Evolutionary conservation across 306 rosid species (phyloP).

Genomic region (Hylodesmum podocarpum): DNA sequence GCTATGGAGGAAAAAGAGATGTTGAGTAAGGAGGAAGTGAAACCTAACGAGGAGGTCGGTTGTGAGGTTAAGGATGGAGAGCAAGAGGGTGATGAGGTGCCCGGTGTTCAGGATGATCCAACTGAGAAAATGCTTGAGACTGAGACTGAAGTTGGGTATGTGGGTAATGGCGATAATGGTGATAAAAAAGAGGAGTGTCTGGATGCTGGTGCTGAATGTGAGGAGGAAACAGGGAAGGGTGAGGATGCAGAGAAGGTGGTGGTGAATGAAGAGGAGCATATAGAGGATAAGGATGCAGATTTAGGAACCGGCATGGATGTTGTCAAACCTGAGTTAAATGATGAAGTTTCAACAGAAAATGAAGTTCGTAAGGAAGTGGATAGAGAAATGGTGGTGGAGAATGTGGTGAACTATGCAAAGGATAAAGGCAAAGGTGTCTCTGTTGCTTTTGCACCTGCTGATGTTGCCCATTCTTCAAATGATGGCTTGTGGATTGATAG

Average conservation of each 20-base stretch:
- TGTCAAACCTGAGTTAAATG: slow-evolving; percentile 42
- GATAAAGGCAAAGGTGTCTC: slow-evolving; percentile 87
- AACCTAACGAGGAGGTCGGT: slow-evolving; percentile 21
- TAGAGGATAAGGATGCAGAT: slow-evolving; percentile 45
- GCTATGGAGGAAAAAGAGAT: slow-evolving; percentile 31
- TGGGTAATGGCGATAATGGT: slow-evolving; percentile 19
- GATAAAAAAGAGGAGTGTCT: slow-evolving; percentile 27
- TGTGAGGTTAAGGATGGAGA: slow-evolving; percentile 34
- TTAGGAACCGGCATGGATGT: slow-evolving; percentile 42
- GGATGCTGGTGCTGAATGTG: slow-evolving; percentile 33
- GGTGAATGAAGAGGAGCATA: slow-evolving; percentile 39
- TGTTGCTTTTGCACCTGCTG: slow-evolving; percentile 35
- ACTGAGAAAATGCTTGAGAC: slow-evolving; percentile 6
- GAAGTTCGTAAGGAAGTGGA: slow-evolving; percentile 39
- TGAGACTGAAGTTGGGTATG: slow-evolving; percentile 25
- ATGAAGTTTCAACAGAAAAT: slow-evolving; percentile 44
- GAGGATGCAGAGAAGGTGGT: slow-evolving; percentile 27
- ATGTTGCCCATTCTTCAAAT: slow-evolving; percentile 49
- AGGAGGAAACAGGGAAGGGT: slow-evolving; percentile 37
- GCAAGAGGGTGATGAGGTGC: slow-evolving; percentile 32
- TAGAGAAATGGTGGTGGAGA: slow-evolving; percentile 29
- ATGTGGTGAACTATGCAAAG: slow-evolving; percentile 50
- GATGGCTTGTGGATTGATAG: slow-evolving; percentile 56
- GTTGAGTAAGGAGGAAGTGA: slow-evolving; percentile 28
- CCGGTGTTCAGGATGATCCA: slow-evolving; percentile 32